Evolutionary conservation across 2,329 filamentous ascomycete species (phyloP), one percentile per base, ranked within the genome.

Genomic region (Claviceps sp.): DNA sequence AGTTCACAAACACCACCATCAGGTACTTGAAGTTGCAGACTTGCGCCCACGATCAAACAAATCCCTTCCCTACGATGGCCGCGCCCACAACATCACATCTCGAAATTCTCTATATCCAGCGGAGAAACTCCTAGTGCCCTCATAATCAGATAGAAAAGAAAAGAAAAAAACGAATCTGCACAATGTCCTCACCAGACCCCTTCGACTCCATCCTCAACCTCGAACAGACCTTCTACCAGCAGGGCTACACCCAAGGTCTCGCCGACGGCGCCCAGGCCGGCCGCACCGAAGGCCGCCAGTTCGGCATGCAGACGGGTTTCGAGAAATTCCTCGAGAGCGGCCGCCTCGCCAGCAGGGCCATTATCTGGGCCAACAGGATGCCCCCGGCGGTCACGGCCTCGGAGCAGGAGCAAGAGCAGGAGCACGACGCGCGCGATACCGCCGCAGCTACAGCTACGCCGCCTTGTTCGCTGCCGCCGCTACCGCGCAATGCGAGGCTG

Each of bases 281-380:
- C 41, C 82, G 84, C 53, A 81, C 88, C 57, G 93, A 98, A 74
- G 93, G 93, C 55, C 86, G 89, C 50, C 80, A 88, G 20, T 88
- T 97, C 63, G 93, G 91, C 0, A 79, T 97, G 43, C 86, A 94
- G 65, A 93, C 90, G 57, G 91, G 90, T 0, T 97, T 93, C 60
- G 88, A 95, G 61, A 97, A 95, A 69, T 96, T 94, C 62, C 64
- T 86, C 43, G 84, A 88, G 56, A 79, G 88, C 65, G 91, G 91
- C 2, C 76, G 77, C 54, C 69, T 97, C 37, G 84, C 91, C 60
- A 87, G 88, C 45, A 84, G 82, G 61, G 82, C 88, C 14, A 70
- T 86, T 24, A 75, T 97, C n/a, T 97, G 91, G 90, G 82, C 83
- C 13, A 85, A 86, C 55, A 76, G 89, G 51, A 67, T 89, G 11